Conservation (phyloP, 345 rosid genomes). For the Hibiscus syriacus region DNA sequence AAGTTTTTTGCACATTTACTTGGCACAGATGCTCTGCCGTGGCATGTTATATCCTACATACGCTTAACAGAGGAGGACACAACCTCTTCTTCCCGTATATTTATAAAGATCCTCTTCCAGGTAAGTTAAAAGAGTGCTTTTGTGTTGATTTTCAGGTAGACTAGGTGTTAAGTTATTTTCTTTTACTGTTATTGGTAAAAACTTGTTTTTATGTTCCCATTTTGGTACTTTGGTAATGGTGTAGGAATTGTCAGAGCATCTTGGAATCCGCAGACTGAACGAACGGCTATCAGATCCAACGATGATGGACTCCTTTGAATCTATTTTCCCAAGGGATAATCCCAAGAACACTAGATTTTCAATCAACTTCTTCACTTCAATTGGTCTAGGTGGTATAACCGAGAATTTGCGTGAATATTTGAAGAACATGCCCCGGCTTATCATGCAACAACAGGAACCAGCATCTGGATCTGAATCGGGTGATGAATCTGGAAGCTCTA, state of each 20-base stretch:
- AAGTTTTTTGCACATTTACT: constrained; percentile 93
- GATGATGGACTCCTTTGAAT: constrained; percentile 73
- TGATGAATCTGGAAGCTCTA: constrained; percentile 27
- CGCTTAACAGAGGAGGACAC: constrained; percentile 90
- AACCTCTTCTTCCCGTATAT: constrained; percentile 86
- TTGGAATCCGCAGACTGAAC: constrained; percentile 70
- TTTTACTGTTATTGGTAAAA: not conserved
- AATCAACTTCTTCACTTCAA: constrained; percentile 86
- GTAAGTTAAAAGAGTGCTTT: constrained; percentile 25
- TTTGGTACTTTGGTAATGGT: constrained; percentile 13
- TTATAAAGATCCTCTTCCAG: constrained; percentile 96
- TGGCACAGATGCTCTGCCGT: constrained; percentile 88
- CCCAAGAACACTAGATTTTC: constrained; percentile 89
- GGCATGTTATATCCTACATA: constrained; percentile 87
- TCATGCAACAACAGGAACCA: constrained; percentile 77
- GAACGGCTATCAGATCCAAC: constrained; percentile 70
- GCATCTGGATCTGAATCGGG: constrained; percentile 27
- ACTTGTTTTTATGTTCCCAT: constrained; percentile 5
- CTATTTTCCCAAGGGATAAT: constrained; percentile 83
- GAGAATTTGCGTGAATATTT: constrained; percentile 82
- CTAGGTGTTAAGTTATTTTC: not conserved
- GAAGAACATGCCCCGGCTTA: too few species aligned
- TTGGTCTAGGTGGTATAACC: constrained; percentile 95
- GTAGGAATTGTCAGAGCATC: constrained; percentile 90
- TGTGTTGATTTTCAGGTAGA: not conserved